Base-by-base conservation (phyloP, 2,329 filamentous ascomycete species). In the Penicillium olsonii region DNA sequence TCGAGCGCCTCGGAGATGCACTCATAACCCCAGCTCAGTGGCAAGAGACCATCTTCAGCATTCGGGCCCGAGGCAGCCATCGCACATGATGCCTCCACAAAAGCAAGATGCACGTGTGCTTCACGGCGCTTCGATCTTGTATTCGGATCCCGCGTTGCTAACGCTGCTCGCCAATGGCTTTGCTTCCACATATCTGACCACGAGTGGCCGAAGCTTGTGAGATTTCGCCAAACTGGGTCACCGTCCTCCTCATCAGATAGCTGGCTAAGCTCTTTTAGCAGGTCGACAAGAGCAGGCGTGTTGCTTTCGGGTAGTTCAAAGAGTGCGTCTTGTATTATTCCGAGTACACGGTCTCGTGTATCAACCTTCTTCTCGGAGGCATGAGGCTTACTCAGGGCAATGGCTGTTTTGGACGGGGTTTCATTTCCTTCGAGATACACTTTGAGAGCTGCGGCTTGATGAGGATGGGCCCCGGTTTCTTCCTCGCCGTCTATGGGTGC, bases 401-500 rank as follows among this genome's bases (percentile, higher is more conserved):
- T 31, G 37, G 31, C 33, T 44, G 33, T 37, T 6, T 44, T n/a
- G 12, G 42, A 20, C 26, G 42, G 33, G 20, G 15, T 19, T 20
- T 44, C 31, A 11, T n/a, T n/a, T n/a, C 42, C 42, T 27, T 44
- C 37, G 2, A 44, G 15, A 15, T 44, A 44, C 11, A 31, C 42
- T 44, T 44, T 37, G 20, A 44, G 31, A 37, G 42, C 31, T n/a
- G 42, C 42, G 27, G 33, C 31, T 44, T 44, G 42, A 37, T 44
- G 7, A 10, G 31, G 42, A 44, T 44, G 42, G 20, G 8, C 42
- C 15, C 20, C 42, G 4, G 42, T 44, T 20, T 44, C 42, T 27
- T 44, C 42, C n/a, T 44, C 42, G 20, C 42, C 42, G 22, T 44
- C 42, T 20, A 44, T 44, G 15, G 42, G 42, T 19, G 42, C 42